Percentiles rank a stretch among this genome's conserved stretches.
phyloP scores from a whole-genome alignment of 1,284 basidiomycete genomes.

The Phenoliferia sp. region DNA sequence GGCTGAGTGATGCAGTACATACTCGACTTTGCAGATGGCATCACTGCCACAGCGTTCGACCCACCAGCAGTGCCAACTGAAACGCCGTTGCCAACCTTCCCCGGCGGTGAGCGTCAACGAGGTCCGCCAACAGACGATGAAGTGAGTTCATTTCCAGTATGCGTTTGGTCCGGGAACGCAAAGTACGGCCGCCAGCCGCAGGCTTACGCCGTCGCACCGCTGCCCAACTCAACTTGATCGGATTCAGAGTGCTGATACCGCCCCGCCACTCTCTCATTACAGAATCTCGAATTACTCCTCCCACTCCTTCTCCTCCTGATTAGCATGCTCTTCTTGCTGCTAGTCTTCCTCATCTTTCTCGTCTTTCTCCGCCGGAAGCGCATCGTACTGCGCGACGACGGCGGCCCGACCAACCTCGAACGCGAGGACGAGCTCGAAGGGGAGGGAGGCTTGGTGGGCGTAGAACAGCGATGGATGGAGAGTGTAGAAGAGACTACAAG shows the following conservation, averaged over 20 bases:
- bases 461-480: slow-evolving; percentile 92
- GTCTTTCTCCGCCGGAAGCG: slow-evolving; percentile 73
- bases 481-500: slow-evolving; percentile 62
- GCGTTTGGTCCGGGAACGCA: too few species aligned
- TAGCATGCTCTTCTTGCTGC: slow-evolving; percentile 84
- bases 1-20: too few species aligned
- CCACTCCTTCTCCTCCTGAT: slow-evolving; percentile 87
- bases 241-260: too few species aligned
- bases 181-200: too few species aligned
- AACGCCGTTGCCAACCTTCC: too few species aligned
- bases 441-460: slow-evolving; percentile 83
- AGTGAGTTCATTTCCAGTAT: too few species aligned
- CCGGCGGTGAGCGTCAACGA: too few species aligned
- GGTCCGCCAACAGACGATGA: too few species aligned
- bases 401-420: slow-evolving; percentile 89
- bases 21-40: too few species aligned
- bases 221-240: neutral
- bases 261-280: neutral
- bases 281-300: slow-evolving; percentile 55
- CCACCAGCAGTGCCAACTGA: too few species aligned
- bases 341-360: slow-evolving; percentile 81
- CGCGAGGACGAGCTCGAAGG: slow-evolving; percentile 72
- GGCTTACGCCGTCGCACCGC: neutral
- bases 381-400: slow-evolving; percentile 55
- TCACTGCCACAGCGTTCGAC: too few species aligned